Base-by-base conservation (phyloP, 116 monocot species). In the Zostera marina region DNA sequence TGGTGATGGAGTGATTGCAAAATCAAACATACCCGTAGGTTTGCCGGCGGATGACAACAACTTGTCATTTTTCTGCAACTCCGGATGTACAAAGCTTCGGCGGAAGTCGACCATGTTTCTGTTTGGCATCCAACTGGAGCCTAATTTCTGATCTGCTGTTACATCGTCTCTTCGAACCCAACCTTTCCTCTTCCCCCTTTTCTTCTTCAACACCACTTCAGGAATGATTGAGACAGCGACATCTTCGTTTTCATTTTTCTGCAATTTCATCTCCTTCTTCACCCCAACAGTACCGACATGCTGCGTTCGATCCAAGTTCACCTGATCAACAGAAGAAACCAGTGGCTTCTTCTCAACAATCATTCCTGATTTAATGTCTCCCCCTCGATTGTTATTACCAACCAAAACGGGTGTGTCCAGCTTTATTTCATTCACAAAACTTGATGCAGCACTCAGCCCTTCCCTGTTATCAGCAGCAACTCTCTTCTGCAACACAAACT, bases 401-500 rank as follows among this genome's bases (percentile, higher is more conserved):
- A 8, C 39, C 7, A n/a, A 40, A 56, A 32, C 56, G 9, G 56
- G 32, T 38, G 56, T 38, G 7, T 56, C 56, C 1, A 9, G 38
- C 56, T 56, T 56, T n/a, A 56, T 38, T 32, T 39, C 56, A 7
- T 38, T 40, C 39, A n/a, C 23, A 9, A 20, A 21, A 41, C 59
- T 53, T 32, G 17, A 23, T 11, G 16, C 53, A 32, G 42, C 41
- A 64, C 14, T 51, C 17, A 41, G 7, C 7, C 53, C 47, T 1
- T 0, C 13, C n/a, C 2, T 44, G 14, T 5, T 24, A n/a, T 56
- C 39, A 5, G 25, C 0, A 11, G 68, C 56, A 17, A 59, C 52
- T 26, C 81, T 64, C 71, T 72, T 82, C 53, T 76, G 82, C 22
- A 79, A 41, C 5, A 74, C 73, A 22, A 57, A 79, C 7, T 56